Percentiles rank a stretch among this genome's conserved stretches.
Evolutionary conservation across 208 protist genomes (phyloP).

Genomic region (Endotrypanum monterogeii): DNA sequence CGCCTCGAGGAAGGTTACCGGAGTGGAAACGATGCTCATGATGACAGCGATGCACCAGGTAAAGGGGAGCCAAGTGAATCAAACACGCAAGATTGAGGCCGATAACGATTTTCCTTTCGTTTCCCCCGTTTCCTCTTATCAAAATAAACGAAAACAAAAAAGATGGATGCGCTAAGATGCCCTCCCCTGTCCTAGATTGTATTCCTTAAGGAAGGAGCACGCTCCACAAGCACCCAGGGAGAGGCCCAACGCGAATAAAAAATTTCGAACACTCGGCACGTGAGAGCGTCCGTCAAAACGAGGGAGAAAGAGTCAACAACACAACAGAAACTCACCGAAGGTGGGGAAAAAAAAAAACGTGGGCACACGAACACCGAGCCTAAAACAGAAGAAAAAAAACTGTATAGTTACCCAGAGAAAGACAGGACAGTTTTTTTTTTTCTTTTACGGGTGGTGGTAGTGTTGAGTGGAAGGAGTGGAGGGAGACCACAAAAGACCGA

Average conservation of each 20-base stretch:
- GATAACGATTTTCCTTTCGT: background rate
- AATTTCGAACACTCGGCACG: background rate
- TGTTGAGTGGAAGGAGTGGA: too few relatives aligned
- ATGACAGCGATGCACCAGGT: background rate
- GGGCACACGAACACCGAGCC: background rate
- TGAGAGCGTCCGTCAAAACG: background rate
- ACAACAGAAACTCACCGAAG: too few relatives aligned
- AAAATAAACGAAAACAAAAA: background rate
- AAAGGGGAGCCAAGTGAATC: background rate
- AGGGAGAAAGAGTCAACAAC: too few relatives aligned
- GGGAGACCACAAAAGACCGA: too few relatives aligned
- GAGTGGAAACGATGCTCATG: conserved; percentile 6
- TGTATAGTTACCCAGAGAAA: too few relatives aligned
- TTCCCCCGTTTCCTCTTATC: background rate
- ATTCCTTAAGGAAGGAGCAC: background rate
- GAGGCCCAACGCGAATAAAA: background rate
- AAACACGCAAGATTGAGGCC: background rate
- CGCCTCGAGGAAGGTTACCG: conserved; percentile 27
- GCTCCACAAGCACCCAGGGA: background rate
- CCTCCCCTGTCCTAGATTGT: background rate
- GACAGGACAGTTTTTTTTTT: too few relatives aligned
- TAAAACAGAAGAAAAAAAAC: too few relatives aligned
- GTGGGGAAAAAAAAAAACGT: conserved; percentile 1
- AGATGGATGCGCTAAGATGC: background rate
- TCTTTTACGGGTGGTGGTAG: too few relatives aligned